Conservation (phyloP, 2,329 filamentous ascomycete genomes). For the Phyllosticta capitalensis region DNA sequence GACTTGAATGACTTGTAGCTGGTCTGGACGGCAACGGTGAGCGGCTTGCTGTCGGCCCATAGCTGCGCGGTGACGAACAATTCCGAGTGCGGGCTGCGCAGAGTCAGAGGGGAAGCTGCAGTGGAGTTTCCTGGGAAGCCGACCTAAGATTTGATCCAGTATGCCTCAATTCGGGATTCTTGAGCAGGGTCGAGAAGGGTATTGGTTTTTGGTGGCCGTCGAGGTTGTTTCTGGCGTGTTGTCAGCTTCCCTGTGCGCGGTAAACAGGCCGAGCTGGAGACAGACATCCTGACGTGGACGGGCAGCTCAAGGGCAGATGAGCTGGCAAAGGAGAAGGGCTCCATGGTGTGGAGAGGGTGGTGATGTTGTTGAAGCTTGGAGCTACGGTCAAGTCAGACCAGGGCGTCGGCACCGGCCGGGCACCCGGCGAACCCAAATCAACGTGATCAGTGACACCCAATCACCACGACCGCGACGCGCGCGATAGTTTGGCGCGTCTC, state of each 20-base stretch:
- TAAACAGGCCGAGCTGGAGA: constrained; percentile 14
- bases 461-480: neutral
- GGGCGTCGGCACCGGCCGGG: neutral
- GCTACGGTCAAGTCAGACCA: neutral
- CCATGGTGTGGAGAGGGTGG: constrained; percentile 51
- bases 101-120: neutral
- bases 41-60: constrained; percentile 90
- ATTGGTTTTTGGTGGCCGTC: constrained; percentile 70
- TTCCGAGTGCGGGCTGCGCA: constrained; percentile 63
- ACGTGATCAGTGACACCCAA: neutral
- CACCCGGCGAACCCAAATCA: neutral
- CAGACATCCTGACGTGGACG: constrained; percentile 54
- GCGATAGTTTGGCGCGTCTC: neutral
- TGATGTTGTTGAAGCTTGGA: neutral
- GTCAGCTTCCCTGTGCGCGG: constrained; percentile 15
- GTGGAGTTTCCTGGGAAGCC: neutral
- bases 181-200: constrained; percentile 67
- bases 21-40: constrained; percentile 87
- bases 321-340: constrained; percentile 90
- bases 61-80: constrained; percentile 88
- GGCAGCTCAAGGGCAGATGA: constrained; percentile 75
- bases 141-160: constrained; percentile 76
- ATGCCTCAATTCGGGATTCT: constrained; percentile 71
- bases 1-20: constrained; percentile 84
- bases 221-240: constrained; percentile 51